Base-by-base conservation (phyloP, 2,329 filamentous ascomycete genomes). In the Ascochyta rabiei region DNA sequence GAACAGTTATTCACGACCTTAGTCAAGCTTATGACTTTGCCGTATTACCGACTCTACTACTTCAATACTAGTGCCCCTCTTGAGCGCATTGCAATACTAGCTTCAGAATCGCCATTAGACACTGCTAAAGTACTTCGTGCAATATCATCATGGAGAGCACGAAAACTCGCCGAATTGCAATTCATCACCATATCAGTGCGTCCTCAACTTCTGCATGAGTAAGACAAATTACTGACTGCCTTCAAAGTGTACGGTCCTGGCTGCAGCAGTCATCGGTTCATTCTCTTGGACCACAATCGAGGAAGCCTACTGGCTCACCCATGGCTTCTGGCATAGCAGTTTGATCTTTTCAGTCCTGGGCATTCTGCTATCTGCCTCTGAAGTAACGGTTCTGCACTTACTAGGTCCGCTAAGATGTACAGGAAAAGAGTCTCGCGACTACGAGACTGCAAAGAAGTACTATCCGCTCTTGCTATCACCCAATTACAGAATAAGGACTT, bases 101-200 rank as follows among this genome's bases (percentile, higher is more conserved):
- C 57, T 1, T 49, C 45, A 15, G 44, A 54, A 21, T 1, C n/a
- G 10, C 28, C 28, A 13, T 30, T 30, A 13, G 12, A 30, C 12
- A 13, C 28, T 30, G 28, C 28, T 30, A 30, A 30, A 30, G 28
- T 30, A 15, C 10, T 30, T 30, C 28, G 28, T 10, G 28, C 28
- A 15, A 30, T 62, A 2, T 23, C 39, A 15, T 24, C 30, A 6
- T 62, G 60, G 60, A 33, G 60, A 42, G 33, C 34, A 2, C 33
- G 57, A 18, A 62, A 62, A 26, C 52, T 56, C 9, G 19, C 46
- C 5, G 60, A 62, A 26, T 31, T 60, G 8, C 57, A 60, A 23
- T 60, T 58, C 31, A 59, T 58, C 13, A 56, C 60, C 16, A 54
- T 62, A 19, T 34, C 57, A 12, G 59, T 62, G 48, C 30, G 53